phyloP scores from a whole-genome alignment of 2,329 filamentous ascomycete genomes.

The Neoarthrinium moseri region DNA sequence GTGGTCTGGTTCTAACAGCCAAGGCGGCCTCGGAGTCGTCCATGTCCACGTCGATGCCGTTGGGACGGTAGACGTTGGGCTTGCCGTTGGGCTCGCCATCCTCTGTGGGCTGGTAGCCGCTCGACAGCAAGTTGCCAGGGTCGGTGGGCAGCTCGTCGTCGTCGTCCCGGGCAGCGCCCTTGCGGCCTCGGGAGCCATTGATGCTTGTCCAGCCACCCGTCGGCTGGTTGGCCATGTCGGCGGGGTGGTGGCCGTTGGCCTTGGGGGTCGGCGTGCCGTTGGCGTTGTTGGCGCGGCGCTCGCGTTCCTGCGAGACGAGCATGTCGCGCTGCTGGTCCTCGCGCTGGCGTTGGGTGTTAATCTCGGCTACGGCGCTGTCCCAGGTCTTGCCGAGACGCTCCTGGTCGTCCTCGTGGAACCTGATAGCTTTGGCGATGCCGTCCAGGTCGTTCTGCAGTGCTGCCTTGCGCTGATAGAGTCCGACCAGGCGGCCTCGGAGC shows the following conservation, averaged over 20 bases:
- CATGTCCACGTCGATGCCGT: constrained; percentile 12
- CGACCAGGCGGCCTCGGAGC: constrained; percentile 17
- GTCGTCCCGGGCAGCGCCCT: constrained; percentile 17
- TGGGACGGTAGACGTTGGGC: constrained; percentile 19
- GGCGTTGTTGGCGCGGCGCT: constrained; percentile 13
- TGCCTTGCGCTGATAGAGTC: constrained; percentile 20
- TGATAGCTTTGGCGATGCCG: constrained; percentile 17
- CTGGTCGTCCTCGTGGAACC: constrained; percentile 21
- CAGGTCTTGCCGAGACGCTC: constrained; percentile 21
- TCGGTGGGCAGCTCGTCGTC: constrained; percentile 26
- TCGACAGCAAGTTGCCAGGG: constrained; percentile 28
- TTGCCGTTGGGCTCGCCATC: constrained; percentile 22
- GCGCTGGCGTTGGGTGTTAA: constrained; percentile 17
- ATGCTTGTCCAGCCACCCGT: constrained; percentile 27
- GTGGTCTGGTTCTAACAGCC: constrained; percentile 13
- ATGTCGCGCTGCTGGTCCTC: constrained; percentile 22
- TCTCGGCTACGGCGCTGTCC: constrained; percentile 13
- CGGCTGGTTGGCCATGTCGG: constrained; percentile 11
- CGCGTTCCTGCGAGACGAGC: constrained; percentile 18
- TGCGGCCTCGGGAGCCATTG: constrained; percentile 23
- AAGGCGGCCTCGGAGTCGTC: constrained; percentile 13
- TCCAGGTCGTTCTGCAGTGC: constrained; percentile 21
- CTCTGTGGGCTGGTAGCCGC: constrained; percentile 29
- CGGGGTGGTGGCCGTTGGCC: constrained; percentile 11
- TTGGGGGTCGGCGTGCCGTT: constrained; percentile 11